These are phyloP conservation scores for Arctostaphylos glauca DNA, from an alignment of 148 eudicot genomes.

Conservation along the genomic window DNA sequence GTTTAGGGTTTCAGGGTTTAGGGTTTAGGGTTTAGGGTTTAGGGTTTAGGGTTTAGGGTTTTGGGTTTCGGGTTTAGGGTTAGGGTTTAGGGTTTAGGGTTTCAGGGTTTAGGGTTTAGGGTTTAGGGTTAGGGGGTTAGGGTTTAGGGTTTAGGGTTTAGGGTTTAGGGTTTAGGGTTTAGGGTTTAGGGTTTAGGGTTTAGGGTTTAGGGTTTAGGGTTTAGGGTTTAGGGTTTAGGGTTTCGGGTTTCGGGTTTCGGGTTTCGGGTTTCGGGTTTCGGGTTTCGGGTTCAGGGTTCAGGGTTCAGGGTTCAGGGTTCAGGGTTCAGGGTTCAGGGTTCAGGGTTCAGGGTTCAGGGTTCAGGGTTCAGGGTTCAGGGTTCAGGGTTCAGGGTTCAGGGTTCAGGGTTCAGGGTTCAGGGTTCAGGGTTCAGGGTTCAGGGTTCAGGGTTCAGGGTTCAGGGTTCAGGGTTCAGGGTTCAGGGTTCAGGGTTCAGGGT, in stretches of 20 bases:
- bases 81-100: constrained; percentile 24
- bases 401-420: constrained; percentile 18
- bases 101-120: constrained; percentile 27
- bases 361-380: constrained; percentile 21
- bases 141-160: constrained; percentile 28
- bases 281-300: constrained; percentile 26
- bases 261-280: constrained; percentile 22
- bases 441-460: constrained; percentile 19
- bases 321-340: constrained; percentile 23
- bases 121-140: constrained; percentile 26
- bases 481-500: constrained; percentile 22
- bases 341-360: constrained; percentile 26
- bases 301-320: constrained; percentile 29
- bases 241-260: constrained; percentile 21
- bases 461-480: constrained; percentile 26
- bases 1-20: neutral
- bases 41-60: constrained; percentile 19
- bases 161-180: constrained; percentile 31
- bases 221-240: constrained; percentile 12
- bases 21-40: too few species aligned
- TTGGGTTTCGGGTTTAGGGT: neutral
- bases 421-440: constrained; percentile 19
- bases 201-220: constrained; percentile 9
- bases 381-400: constrained; percentile 21
- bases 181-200: constrained; percentile 26